Conservation (phyloP, 2,329 filamentous ascomycete genomes). For the Aspergillus udagawae region DNA sequence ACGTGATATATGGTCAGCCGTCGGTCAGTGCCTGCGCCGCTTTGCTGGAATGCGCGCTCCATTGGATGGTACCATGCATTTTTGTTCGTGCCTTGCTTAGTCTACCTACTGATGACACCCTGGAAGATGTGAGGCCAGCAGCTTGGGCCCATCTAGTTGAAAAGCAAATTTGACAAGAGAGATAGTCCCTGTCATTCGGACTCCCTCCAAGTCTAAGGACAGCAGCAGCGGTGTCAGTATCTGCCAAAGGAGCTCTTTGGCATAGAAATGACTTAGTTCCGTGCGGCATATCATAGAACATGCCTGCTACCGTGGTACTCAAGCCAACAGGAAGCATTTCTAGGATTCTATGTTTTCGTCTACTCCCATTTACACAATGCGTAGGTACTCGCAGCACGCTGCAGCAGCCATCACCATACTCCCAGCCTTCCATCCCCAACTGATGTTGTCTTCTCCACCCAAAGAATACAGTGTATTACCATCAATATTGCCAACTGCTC, state of each 20-base stretch:
- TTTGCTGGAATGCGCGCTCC: background rate
- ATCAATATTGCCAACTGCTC: background rate
- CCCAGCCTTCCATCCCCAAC: background rate
- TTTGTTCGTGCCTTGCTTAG: background rate
- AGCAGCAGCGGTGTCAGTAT: no score
- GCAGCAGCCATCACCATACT: background rate
- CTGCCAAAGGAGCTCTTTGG: no score
- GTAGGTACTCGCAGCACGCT: background rate
- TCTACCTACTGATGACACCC: background rate
- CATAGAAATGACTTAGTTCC: no score
- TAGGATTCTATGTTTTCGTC: background rate
- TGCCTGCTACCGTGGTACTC: background rate
- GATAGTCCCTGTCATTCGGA: background rate
- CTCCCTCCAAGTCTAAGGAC: background rate
- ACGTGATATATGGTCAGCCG: conserved; percentile 8
- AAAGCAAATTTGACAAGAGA: background rate
- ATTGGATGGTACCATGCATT: conserved; percentile 8
- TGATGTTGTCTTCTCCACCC: background rate
- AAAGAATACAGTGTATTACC: background rate
- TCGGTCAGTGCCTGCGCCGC: conserved; percentile 3
- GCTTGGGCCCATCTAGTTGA: background rate
- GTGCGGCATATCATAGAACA: background rate
- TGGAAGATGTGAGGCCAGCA: background rate
- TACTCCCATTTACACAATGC: background rate
- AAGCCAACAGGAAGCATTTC: background rate